phyloP scores from a whole-genome alignment of 306 rosid genomes.

The Cicer pinnatifidum region DNA sequence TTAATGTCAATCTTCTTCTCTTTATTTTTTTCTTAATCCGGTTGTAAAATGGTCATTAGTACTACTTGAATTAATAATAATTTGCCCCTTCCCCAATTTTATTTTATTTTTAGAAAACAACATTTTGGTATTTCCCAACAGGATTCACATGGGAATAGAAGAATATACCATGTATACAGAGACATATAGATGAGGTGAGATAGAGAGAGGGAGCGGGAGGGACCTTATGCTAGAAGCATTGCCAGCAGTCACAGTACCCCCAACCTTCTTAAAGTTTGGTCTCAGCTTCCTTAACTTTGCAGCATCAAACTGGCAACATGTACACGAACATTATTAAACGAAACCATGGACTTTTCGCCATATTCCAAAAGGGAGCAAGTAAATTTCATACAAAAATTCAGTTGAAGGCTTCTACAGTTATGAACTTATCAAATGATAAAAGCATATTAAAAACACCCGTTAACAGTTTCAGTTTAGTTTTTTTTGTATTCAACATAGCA shows the following conservation, averaged over 20 bases:
- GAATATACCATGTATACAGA: not conserved
- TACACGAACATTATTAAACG: constrained; percentile 32
- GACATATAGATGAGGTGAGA: constrained; percentile 19
- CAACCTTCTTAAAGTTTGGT: constrained; percentile 79
- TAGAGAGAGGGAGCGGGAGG: constrained; percentile 7
- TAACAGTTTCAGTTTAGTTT: constrained; percentile 28
- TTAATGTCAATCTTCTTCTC: not conserved
- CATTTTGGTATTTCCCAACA: not conserved
- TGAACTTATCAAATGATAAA: constrained; percentile 27
- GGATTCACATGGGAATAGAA: constrained; percentile 2
- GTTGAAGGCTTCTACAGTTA: constrained; percentile 30
- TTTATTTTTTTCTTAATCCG: not conserved
- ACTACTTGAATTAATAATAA: too few relatives aligned
- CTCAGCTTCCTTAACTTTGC: constrained; percentile 75
- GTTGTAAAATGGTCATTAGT: too few relatives aligned
- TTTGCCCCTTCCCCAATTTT: too few relatives aligned
- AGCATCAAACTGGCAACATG: constrained; percentile 76
- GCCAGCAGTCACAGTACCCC: constrained; percentile 93
- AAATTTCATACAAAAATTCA: constrained; percentile 35
- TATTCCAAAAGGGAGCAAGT: constrained; percentile 33
- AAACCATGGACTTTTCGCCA: constrained; percentile 21
- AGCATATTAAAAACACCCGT: constrained; percentile 26
- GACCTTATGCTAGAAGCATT: constrained; percentile 90
- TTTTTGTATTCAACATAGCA: constrained; percentile 23
- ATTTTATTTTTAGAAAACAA: too few relatives aligned